Conservation (phyloP, 2,329 filamentous ascomycete species). For the Alternaria longipes region DNA sequence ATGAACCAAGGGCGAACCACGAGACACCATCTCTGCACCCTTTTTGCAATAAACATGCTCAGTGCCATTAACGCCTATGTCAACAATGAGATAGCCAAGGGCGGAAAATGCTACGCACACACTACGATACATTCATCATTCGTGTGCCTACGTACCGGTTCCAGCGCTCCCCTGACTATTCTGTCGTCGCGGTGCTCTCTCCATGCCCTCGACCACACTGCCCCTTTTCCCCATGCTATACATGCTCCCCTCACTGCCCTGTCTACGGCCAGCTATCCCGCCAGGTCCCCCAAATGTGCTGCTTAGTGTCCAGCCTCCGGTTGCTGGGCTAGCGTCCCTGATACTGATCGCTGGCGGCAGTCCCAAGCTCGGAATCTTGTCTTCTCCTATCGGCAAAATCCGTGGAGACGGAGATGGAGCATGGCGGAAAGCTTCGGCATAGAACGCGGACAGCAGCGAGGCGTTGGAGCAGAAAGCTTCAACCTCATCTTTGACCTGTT, state of each 20-base stretch:
- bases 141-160: neutral
- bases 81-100: neutral
- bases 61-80: no score
- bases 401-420: slow-evolving; percentile 53
- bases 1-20: no score
- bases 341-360: slow-evolving; percentile 54
- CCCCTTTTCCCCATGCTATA: slow-evolving; percentile 30
- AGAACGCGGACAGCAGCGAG: slow-evolving; percentile 54
- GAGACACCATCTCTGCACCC: no score
- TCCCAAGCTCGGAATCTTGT: slow-evolving; percentile 55
- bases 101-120: no score
- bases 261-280: slow-evolving; percentile 42
- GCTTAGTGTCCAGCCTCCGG: slow-evolving; percentile 37
- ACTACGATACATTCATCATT: neutral
- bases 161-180: slow-evolving; percentile 38
- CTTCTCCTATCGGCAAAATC: slow-evolving; percentile 45
- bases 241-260: slow-evolving; percentile 42
- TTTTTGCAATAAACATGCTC: no score
- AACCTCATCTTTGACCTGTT: slow-evolving; percentile 56
- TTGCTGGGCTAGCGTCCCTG: slow-evolving; percentile 44
- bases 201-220: slow-evolving; percentile 31
- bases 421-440: slow-evolving; percentile 49
- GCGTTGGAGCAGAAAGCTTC: slow-evolving; percentile 56
- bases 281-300: slow-evolving; percentile 29
- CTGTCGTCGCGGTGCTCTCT: slow-evolving; percentile 28